Base-by-base conservation (phyloP, 345 rosid genomes). In the Trapa incisa region DNA sequence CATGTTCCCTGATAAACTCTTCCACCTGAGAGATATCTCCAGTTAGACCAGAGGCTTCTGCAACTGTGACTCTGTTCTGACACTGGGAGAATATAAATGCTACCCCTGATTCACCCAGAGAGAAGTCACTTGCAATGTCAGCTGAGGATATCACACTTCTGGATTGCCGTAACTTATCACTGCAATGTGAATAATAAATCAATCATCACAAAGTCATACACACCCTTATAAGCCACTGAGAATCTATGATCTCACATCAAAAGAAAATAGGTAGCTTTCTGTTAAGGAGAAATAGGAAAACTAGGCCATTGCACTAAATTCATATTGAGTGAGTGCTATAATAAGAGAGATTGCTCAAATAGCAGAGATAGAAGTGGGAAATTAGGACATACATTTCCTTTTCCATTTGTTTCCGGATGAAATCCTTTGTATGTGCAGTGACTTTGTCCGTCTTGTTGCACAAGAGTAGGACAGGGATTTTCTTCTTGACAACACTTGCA, bases 391-490 rank as follows among this genome's bases (percentile, higher is more conserved):
- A 93, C 98, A 93, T 86, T 83, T 93, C 98, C 85, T 90, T 93
- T 82, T 90, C 97, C 69, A 93, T 33, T 73, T 93, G 98, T 74
- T 90, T 93, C 45, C 87, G 81, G 77, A 93, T 85, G 75, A 90
- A 93, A 61, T 90, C 98, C 81, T 86, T 87, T 65, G 89, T 85
- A 73, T 93, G 97, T 43, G 98, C 96, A 11, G 97, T 90, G 78
- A 93, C 86, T 85, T 93, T 90, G 78, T 93, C 98, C 0, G 88
- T 79, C 79, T 93, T 93, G 83, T 90, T 93, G 74, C 98, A 93
- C 74, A 92, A 87, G 68, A 93, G 79, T 72, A 87, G 83, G 38
- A 90, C 79, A 0, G 96, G 97, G 68, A 84, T 77, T 74, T 88
- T 90, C 80, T 80, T 90, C 75, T 83, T 87, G 52, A 90, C 83